Base-by-base conservation (phyloP, 169 alveolate species). In the Plasmodium relictum region DNA sequence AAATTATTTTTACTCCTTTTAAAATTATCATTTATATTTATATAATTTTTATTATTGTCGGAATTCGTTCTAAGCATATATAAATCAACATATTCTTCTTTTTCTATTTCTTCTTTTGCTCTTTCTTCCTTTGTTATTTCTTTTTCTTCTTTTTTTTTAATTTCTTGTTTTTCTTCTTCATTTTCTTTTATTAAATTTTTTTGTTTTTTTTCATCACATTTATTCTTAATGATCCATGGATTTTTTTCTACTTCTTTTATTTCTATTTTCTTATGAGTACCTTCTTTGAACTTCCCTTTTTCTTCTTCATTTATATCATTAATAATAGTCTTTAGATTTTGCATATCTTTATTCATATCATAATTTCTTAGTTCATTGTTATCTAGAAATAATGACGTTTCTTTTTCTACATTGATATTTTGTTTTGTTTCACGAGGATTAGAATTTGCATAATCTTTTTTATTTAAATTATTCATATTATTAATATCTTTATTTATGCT, bases 401-500 rank as follows among this genome's bases (percentile, higher is more conserved):
- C 59, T 12, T 65, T 65, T 65, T 31, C 39, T 65, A 2, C 56
- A 5, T 39, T 65, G 56, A 26, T 3, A 16, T 9, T 20, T 14
- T 1, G 1, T 14, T 59, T 59, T 48, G 16, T 48, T 48, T 48
- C 20, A 9, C 20, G 2, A 10, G 5, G 16, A 48, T 0, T 48
- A 48, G 20, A 48, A 1, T 48, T 48, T 14, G 1, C 58, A 48
- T 48, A 10, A 52, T 62, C n/a, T 18, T 68, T 76, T 76, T 4
- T 41, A 20, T 24, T 44, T 39, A 63, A 22, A 16, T 1, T 44
- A 63, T 10, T 42, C 50, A 8, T 76, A 18, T 18, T 54, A 31
- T 63, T 76, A 61, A 37, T 44, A 45, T 76, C 73, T 26, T 76
- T 52, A 69, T 54, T 54, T 37, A 61, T 74, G 62, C 54, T 54